Conservation (phyloP, 2,329 filamentous ascomycete genomes). For the Fulvia fulva region DNA sequence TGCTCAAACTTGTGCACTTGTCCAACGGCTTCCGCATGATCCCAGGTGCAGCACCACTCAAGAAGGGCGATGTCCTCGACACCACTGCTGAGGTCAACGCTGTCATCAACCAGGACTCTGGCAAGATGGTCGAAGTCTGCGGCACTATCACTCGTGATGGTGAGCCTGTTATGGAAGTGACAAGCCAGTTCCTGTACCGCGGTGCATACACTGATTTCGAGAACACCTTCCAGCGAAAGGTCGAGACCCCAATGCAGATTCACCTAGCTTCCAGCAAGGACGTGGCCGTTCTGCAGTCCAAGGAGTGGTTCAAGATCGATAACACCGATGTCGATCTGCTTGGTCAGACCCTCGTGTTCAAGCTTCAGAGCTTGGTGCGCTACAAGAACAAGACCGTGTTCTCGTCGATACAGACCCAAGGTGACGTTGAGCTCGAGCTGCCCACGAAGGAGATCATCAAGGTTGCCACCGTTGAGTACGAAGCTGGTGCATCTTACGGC, state of each 20-base stretch:
- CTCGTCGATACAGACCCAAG: slow-evolving; percentile 84
- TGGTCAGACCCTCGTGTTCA: slow-evolving; percentile 92
- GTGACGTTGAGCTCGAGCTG: slow-evolving; percentile 88
- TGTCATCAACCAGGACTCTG: slow-evolving; percentile 95
- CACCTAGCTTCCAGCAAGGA: slow-evolving; percentile 85
- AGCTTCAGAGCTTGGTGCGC: slow-evolving; percentile 81
- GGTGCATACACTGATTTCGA: slow-evolving; percentile 89
- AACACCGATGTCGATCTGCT: slow-evolving; percentile 83
- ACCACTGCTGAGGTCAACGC: slow-evolving; percentile 96
- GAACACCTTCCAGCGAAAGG: slow-evolving; percentile 98
- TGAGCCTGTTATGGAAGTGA: slow-evolving; percentile 92
- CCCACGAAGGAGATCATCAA: slow-evolving; percentile 97
- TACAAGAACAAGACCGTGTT: slow-evolving; percentile 95
- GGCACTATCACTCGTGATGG: slow-evolving; percentile 86
- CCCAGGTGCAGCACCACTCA: slow-evolving; percentile 86
- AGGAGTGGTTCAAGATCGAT: slow-evolving; percentile 93
- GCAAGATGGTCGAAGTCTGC: slow-evolving; percentile 99
- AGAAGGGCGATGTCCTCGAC: slow-evolving; percentile 89
- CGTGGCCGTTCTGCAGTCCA: slow-evolving; percentile 87
- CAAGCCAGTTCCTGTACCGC: slow-evolving; percentile 95
- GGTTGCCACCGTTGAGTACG: slow-evolving; percentile 94
- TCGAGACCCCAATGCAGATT: slow-evolving; percentile 90
- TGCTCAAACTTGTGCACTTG: slow-evolving; percentile 92
- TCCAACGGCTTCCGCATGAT: slow-evolving; percentile 99
- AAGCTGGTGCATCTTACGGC: slow-evolving; percentile 83